Base-by-base conservation (phyloP, 257 asterid species). In the Leonotis leonurus region DNA sequence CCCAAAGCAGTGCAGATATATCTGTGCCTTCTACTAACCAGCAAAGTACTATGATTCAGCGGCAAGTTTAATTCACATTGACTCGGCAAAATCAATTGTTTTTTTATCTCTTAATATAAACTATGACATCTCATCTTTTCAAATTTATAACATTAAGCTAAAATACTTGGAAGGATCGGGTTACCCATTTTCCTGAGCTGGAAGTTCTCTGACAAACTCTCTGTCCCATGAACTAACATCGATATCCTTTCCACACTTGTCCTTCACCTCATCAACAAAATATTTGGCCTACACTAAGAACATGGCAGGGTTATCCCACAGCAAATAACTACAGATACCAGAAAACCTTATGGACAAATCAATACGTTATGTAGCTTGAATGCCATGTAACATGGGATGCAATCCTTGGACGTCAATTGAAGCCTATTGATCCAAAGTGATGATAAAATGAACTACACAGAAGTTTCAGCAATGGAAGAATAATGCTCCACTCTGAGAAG, bases 231-330 rank as follows among this genome's bases (percentile, higher is more conserved):
- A 77, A 58, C 75, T 70, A 59, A 85, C 75, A 67, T 84, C 69
- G 66, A 93, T 81, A 61, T 73, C 81, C 56, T 67, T 70, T 27
- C 92, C 96, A 79, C 67, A 73, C 74, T 85, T 93, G 77, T 93
- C 99, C 77, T 83, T 93, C 83, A 85, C 95, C 86, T 93, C 97
- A 56, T 89, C 97, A 48, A 65, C 81, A 48, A 73, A 69, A 77
- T 93, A 93, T 67, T 77, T 83, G 32, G 87, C 81, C 99, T 93
- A 84, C 74, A 78, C 41, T 65, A 54, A 68, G 55, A 60, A 58
- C 57, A 25, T 53, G 10, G 61, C 50, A 56, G 57, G 67, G 65
- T 13, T 48, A 55, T 44, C 52, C 56, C 32, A 62, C 59, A 65
- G 60, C 58, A 68, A 36, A 64, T 18, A 46, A 71, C 46, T 48